Base-by-base conservation (phyloP, 768 basidiomycete species). In the Paxillus rubicundulus region DNA sequence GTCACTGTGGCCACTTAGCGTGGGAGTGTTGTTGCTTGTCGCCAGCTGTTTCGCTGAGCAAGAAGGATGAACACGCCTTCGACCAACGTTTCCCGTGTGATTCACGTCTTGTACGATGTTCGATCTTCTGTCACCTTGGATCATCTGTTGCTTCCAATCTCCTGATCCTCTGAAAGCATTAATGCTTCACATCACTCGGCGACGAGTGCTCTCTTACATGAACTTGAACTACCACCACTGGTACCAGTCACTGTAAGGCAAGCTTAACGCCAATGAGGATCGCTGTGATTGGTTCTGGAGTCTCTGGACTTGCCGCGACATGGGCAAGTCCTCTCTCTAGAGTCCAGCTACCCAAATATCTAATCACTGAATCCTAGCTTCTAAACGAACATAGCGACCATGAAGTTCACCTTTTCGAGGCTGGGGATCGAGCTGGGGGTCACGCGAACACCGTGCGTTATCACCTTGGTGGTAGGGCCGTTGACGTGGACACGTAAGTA, bases 401-500 rank as follows among this genome's bases (percentile, higher is more conserved):
- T 61, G 82, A 85, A 64, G 87, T 89, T 10, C 85, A 90, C 56
- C 70, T 91, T 6, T 90, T 81, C 60, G 87, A 92, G 63, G 75
- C 84, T 3, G 85, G 84, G 45, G 65, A 67, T 43, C 77, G 85
- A 41, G 79, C 83, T 0, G 88, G 89, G 12, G 89, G 88, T 7
- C 89, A 91, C 61, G 86, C 88, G 7, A 84, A 92, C 62, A 90
- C 89, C 0, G 82, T 89, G 9, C 64, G 63, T 38, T 88, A 81
- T 64, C 63, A 62, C 16, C 71, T 73, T 5, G 70, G 70, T 36
- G 73, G 70, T 9, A 60, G 69, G 30, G 67, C 72, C 4, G 74
- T 84, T 1, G 74, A 80, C 32, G 87, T 90, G 12, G 88, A 90
- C 67, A 86, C 84, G 82, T 89, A 70, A 57, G 86, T 74, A 13